These are phyloP conservation scores for Skeletonema marinoi DNA, from an alignment of 108 stramenopile species.

Conservation along the genomic window DNA sequence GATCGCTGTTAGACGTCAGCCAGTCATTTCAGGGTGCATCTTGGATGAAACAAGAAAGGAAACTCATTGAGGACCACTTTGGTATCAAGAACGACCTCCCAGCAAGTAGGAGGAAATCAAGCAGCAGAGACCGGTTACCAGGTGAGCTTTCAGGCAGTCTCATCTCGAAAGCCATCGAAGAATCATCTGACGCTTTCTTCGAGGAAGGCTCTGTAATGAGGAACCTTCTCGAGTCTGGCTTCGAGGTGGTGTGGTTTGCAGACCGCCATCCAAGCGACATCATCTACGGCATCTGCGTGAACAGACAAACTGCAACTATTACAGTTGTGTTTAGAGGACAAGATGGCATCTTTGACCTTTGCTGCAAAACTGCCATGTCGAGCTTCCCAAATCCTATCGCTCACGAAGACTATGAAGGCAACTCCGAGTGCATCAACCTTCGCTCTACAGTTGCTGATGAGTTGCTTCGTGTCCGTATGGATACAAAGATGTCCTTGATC, in stretches of 20 bases:
- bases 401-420: slow-evolving; percentile 22
- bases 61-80: slow-evolving; percentile 17
- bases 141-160: not conserved
- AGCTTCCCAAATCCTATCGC: slow-evolving; percentile 17
- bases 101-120: not conserved
- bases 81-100: not conserved
- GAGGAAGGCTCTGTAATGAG: slow-evolving; percentile 19
- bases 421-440: slow-evolving; percentile 9
- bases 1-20: not conserved
- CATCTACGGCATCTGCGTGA: slow-evolving; percentile 17
- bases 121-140: not conserved
- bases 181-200: slow-evolving; percentile 3
- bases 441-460: slow-evolving; percentile 7
- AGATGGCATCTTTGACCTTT: slow-evolving; percentile 13
- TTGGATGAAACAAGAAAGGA: slow-evolving; percentile 6
- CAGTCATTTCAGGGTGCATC: not conserved
- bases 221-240: slow-evolving; percentile 9
- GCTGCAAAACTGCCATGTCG: not conserved
- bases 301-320: slow-evolving; percentile 6
- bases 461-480: slow-evolving; percentile 10
- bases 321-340: slow-evolving; percentile 12
- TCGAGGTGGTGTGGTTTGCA: slow-evolving; percentile 23
- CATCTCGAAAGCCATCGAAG: slow-evolving; percentile 2
- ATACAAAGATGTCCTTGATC: slow-evolving; percentile 12
- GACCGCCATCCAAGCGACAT: slow-evolving; percentile 19